Evolutionary conservation across 2,329 filamentous ascomycete species (phyloP), one percentile per base, ranked within the genome.

Genomic region (Scedosporium aurantiacum): DNA sequence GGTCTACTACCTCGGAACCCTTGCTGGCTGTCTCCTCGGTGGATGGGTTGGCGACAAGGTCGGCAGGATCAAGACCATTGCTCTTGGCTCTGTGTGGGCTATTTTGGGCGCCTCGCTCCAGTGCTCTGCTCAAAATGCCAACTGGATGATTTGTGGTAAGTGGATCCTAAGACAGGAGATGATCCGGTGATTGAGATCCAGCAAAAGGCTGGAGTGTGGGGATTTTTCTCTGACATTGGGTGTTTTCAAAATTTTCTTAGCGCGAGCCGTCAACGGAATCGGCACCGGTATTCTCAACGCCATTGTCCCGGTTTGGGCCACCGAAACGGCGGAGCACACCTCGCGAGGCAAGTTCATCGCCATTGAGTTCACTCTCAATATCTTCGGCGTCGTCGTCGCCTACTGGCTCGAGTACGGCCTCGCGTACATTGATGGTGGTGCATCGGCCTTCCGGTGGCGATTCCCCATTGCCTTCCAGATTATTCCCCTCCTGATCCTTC

Each of bases 391-490:
- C 0, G 82, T 85, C 21, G 76, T 85, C 41, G 7, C 18, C 45
- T 25, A 41, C 47, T 60, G 10, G 6, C 5, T 14, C 5, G 12
- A 27, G 32, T 71, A 68, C 64, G 85, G 83, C 2, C 75, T 83
- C 8, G 83, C 82, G 0, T 88, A 83, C 67, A 80, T 84, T 65
- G 79, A 85, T 62, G 76, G 78, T 40, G 82, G 82, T 10, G 74
- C 73, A 1, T 84, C 82, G 0, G 73, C 80, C 0, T 80, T 88
- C 66, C 79, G 80, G 47, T 88, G 86, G 85, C 75, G 86, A 4
- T 89, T 90, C 65, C 86, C 85, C 0, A 81, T 89, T 62, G 85
- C 83, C 0, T 89, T 89, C 70, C 86, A 89, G 67, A 88, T 89
- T 40, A 70, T 87, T 0, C 84, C 85, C 16, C 77, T 89, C 0